A percentile compares a stretch with the other conserved stretches of the same genome.
These are phyloP conservation scores for Ogataea saltuana DNA, from an alignment of 805 yeast species.

Conservation along the genomic window DNA sequence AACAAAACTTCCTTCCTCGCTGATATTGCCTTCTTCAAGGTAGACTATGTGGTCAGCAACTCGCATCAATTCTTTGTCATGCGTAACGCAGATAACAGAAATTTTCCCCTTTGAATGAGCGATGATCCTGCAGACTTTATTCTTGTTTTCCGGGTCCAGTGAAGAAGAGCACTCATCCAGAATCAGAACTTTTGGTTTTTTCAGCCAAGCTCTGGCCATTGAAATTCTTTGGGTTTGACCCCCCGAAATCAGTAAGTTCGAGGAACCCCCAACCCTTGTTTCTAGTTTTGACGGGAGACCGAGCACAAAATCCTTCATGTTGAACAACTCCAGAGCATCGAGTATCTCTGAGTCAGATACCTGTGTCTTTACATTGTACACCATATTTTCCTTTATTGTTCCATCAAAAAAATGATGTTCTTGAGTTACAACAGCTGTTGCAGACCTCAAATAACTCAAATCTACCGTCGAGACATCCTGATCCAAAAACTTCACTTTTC, in stretches of 20 bases:
- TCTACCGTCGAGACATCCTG: slow-evolving; percentile 49
- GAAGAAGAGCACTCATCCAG: slow-evolving; percentile 93
- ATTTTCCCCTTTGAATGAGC: slow-evolving; percentile 31
- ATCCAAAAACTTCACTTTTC: slow-evolving; percentile 46
- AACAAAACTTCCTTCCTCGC: slow-evolving; percentile 43
- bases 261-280: slow-evolving; percentile 55
- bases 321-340: slow-evolving; percentile 45
- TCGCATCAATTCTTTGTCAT: slow-evolving; percentile 65
- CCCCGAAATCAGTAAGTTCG: slow-evolving; percentile 62
- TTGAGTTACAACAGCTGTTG: slow-evolving; percentile 75
- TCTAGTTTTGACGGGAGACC: slow-evolving; percentile 58
- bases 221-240: slow-evolving; percentile 90
- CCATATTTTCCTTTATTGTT: slow-evolving; percentile 66
- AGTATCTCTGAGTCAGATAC: slow-evolving; percentile 35
- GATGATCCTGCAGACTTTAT: slow-evolving; percentile 52
- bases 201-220: slow-evolving; percentile 75
- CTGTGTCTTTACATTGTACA: slow-evolving; percentile 51
- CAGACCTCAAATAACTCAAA: slow-evolving; percentile 48
- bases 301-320: slow-evolving; percentile 54
- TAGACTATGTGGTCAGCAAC: slow-evolving; percentile 52
- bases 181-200: slow-evolving; percentile 64
- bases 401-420: slow-evolving; percentile 72
- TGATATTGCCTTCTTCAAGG: slow-evolving; percentile 49
- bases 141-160: slow-evolving; percentile 65
- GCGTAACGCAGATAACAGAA: slow-evolving; percentile 69